These are phyloP conservation scores for Floccularia luteovirens DNA, from an alignment of 768 basidiomycete species.

Conservation along the genomic window DNA sequence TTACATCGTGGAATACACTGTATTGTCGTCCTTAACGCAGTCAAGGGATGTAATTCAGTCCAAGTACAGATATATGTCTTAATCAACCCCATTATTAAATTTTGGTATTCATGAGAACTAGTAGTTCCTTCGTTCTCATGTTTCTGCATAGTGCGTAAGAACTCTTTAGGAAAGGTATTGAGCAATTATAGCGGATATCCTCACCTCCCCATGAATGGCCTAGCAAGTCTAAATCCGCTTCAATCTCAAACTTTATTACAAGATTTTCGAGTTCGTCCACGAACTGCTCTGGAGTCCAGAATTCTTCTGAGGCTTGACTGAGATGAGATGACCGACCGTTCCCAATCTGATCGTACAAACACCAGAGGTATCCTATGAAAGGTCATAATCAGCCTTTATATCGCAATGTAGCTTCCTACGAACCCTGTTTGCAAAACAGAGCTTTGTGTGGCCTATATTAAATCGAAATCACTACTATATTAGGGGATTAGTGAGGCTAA, in stretches of 20 bases:
- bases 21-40: no score
- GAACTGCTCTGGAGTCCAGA: conserved; percentile 41
- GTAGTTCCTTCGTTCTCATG: no score
- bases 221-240: conserved; percentile 29
- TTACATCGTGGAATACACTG: no score
- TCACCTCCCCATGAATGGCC: conserved; percentile 42
- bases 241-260: conserved; percentile 30
- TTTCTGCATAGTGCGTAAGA: no score
- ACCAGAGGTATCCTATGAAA: conserved; percentile 29
- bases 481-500: no score
- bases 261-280: conserved; percentile 39
- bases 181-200: no score
- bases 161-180: no score
- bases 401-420: neutral
- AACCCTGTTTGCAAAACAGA: neutral
- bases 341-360: conserved; percentile 46
- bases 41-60: no score
- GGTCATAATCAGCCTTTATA: neutral
- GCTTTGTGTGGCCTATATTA: conserved; percentile 5
- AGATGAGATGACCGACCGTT: conserved; percentile 40
- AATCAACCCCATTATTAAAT: no score
- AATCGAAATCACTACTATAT: no score
- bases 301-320: conserved; percentile 31
- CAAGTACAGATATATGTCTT: no score
- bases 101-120: no score